These are phyloP conservation scores for Daldinia vernicosa DNA, from an alignment of 495 filamentous ascomycete species.

Conservation along the genomic window DNA sequence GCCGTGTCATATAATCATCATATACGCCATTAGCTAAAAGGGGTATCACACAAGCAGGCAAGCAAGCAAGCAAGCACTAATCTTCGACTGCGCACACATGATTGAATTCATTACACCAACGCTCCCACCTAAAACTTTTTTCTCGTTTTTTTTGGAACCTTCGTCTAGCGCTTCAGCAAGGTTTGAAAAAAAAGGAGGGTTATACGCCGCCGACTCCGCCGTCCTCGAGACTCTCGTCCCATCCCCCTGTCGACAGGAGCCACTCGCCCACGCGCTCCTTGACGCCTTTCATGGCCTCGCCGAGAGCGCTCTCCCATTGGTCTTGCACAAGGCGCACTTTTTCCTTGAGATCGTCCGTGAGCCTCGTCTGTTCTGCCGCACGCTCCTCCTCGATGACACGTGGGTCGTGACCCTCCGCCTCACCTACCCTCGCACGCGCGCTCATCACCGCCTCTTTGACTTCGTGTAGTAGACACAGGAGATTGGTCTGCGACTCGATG, in stretches of 20 bases:
- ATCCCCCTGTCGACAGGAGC: constrained; percentile 73
- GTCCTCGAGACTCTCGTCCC: constrained; percentile 71
- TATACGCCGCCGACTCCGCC: constrained; percentile 57
- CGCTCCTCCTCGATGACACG: constrained; percentile 68
- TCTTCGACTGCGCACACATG: background rate
- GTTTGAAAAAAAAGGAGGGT: background rate
- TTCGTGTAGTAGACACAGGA: constrained; percentile 93
- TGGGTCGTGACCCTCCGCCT: constrained; percentile 66
- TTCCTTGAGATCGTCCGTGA: constrained; percentile 91
- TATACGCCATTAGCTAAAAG: constrained; percentile 18
- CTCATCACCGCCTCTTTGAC: constrained; percentile 80
- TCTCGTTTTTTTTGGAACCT: background rate
- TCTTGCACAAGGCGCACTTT: constrained; percentile 89
- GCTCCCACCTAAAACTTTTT: background rate
- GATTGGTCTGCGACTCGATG: constrained; percentile 92
- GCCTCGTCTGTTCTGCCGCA: constrained; percentile 67
- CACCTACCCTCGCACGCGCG: constrained; percentile 63
- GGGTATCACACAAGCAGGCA: constrained; percentile 34
- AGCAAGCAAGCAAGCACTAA: constrained; percentile 11
- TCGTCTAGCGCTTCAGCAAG: background rate
- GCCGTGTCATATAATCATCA: constrained; percentile 10
- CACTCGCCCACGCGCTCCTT: constrained; percentile 70
- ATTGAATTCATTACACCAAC: constrained; percentile 1
- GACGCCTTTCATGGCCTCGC: constrained; percentile 58
- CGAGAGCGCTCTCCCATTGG: constrained; percentile 72